A percentile compares a stretch with the other conserved stretches of the same genome.
These are phyloP conservation scores for Rhizoclosmatium sp. DNA, from an alignment of 192 early-diverging fungal genomes.

Conservation along the genomic window DNA sequence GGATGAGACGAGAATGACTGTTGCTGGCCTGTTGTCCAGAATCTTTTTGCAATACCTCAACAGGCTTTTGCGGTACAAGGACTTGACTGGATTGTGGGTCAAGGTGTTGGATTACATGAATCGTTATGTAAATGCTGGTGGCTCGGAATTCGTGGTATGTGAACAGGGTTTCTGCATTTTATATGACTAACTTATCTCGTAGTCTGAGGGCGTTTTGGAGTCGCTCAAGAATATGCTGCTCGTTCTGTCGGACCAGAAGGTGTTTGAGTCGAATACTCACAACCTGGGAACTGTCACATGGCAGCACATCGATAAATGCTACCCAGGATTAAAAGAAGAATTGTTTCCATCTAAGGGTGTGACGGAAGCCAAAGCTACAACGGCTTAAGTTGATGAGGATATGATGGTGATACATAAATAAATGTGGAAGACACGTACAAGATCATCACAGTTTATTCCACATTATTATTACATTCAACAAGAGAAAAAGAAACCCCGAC, in stretches of 20 bases:
- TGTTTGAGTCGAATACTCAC: constrained; percentile 56
- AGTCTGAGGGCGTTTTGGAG: constrained; percentile 79
- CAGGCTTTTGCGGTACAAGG: constrained; percentile 61
- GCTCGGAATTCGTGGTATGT: constrained; percentile 57
- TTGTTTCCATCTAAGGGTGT: constrained; percentile 47
- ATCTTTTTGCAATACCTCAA: constrained; percentile 78
- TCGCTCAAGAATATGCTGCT: constrained; percentile 84
- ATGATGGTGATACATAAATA: neutral
- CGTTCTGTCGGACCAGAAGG: constrained; percentile 78
- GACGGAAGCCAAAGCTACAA: neutral
- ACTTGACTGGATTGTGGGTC: constrained; percentile 68
- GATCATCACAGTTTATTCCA: neutral
- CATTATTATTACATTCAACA: constrained; percentile 1
- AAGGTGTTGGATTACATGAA: constrained; percentile 72
- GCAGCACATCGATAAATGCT: constrained; percentile 64
- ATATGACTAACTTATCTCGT: constrained; percentile 19
- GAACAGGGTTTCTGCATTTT: neutral
- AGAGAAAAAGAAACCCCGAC: neutral
- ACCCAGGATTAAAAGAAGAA: constrained; percentile 74
- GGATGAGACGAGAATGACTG: constrained; percentile 80
- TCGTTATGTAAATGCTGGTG: constrained; percentile 66
- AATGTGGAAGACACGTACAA: neutral
- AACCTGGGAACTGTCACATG: constrained; percentile 79
- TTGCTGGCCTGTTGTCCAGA: constrained; percentile 74
- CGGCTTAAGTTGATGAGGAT: neutral